Percentiles rank a stretch among this genome's conserved stretches.
These are phyloP conservation scores for Talaromyces sp. DNA, from an alignment of 2,329 filamentous ascomycete species.

Conservation along the genomic window DNA sequence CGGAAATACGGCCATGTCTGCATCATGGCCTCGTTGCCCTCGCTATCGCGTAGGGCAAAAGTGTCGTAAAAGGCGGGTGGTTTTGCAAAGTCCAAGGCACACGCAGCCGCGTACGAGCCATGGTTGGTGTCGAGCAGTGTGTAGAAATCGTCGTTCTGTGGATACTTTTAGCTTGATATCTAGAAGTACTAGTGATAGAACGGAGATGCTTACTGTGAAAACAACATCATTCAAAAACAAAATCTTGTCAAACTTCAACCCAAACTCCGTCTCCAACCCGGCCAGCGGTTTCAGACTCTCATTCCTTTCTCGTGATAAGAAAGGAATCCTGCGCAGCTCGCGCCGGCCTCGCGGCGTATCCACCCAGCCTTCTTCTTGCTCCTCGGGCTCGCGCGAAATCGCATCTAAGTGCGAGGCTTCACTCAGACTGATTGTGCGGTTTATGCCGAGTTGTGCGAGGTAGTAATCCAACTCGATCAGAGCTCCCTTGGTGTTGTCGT, in stretches of 20 bases:
- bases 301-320: constrained; percentile 62
- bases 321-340: constrained; percentile 64
- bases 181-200: neutral
- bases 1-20: constrained; percentile 65
- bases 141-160: constrained; percentile 37
- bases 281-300: constrained; percentile 56
- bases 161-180: neutral
- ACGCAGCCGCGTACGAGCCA: constrained; percentile 61
- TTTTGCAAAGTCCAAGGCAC: constrained; percentile 65
- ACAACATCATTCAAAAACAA: constrained; percentile 53
- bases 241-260: constrained; percentile 54
- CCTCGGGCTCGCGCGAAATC: constrained; percentile 40
- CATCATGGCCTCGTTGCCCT: constrained; percentile 60
- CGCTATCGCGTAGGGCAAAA: constrained; percentile 64
- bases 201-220: constrained; percentile 31
- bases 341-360: constrained; percentile 50
- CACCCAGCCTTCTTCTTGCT: constrained; percentile 57
- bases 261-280: constrained; percentile 43
- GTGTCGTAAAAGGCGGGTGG: constrained; percentile 69
- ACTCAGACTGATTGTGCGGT: constrained; percentile 55
- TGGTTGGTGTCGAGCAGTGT: constrained; percentile 56
- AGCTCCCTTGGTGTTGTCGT: constrained; percentile 62
- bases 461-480: constrained; percentile 54
- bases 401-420: constrained; percentile 56
- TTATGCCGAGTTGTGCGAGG: constrained; percentile 51